phyloP scores from a whole-genome alignment of 345 rosid species.

The Hibiscus trionum region DNA sequence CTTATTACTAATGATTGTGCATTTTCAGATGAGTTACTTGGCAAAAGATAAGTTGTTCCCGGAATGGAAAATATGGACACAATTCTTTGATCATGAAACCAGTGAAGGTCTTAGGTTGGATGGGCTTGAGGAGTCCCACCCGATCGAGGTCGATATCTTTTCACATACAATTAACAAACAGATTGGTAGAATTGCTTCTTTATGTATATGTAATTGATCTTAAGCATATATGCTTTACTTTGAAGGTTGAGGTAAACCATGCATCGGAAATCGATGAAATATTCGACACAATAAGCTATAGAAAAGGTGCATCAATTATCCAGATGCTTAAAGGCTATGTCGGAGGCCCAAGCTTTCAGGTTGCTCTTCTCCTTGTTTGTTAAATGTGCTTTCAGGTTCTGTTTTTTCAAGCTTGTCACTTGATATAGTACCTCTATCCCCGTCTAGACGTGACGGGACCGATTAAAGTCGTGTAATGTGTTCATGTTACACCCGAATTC shows the following conservation, averaged over 20 bases:
- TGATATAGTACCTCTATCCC: too few species aligned
- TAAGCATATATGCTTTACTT: conserved; percentile 2
- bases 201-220: background rate
- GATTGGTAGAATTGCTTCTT: background rate
- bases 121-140: conserved; percentile 93
- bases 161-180: background rate
- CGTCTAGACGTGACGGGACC: too few species aligned
- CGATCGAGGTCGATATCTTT: conserved; percentile 62
- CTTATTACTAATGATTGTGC: conserved; percentile 9
- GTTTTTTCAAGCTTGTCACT: too few species aligned
- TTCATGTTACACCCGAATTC: background rate
- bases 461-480: too few species aligned
- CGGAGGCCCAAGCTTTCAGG: conserved; percentile 88
- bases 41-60: conserved; percentile 86
- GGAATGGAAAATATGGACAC: conserved; percentile 97
- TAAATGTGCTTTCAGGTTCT: background rate
- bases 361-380: conserved; percentile 18
- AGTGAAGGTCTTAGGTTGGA: conserved; percentile 83
- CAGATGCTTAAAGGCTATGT: conserved; percentile 90
- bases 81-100: conserved; percentile 66
- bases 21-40: conserved; percentile 82
- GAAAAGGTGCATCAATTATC: conserved; percentile 88
- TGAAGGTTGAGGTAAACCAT: conserved; percentile 84
- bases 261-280: conserved; percentile 86
- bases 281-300: conserved; percentile 86